Conservation (phyloP, 2,329 filamentous ascomycete species). For the Ceratocystis destructans region DNA sequence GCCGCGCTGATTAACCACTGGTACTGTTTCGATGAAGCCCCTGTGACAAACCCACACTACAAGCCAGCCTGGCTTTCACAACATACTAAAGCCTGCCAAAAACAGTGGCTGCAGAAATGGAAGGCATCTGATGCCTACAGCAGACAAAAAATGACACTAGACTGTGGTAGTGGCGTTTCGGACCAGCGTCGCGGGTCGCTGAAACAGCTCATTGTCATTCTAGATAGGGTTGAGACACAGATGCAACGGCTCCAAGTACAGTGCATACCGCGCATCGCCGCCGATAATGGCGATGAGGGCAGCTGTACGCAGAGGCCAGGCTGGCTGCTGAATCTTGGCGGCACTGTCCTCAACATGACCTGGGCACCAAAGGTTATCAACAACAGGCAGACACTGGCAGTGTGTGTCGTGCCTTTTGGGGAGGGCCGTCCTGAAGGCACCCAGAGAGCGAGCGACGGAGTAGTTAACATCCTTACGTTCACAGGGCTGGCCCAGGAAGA, state of each 20-base stretch:
- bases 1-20: constrained; percentile 24
- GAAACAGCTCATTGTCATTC: constrained; percentile 25
- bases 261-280: neutral
- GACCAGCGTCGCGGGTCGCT: constrained; percentile 24
- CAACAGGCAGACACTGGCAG: constrained; percentile 34
- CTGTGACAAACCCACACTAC: constrained; percentile 12
- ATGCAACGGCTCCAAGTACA: constrained; percentile 23
- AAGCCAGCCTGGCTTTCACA: constrained; percentile 21
- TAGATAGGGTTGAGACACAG: constrained; percentile 24
- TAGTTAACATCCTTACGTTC: constrained; percentile 41
- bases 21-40: constrained; percentile 26
- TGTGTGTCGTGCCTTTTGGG: constrained; percentile 36
- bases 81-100: constrained; percentile 19
- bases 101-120: constrained; percentile 13
- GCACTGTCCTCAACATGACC: constrained; percentile 38
- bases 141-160: constrained; percentile 16
- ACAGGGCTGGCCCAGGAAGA: constrained; percentile 24
- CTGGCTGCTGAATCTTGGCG: constrained; percentile 42
- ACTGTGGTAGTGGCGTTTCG: constrained; percentile 23
- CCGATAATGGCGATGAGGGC: constrained; percentile 18
- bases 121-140: neutral
- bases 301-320: constrained; percentile 27
- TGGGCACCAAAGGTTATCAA: constrained; percentile 35
- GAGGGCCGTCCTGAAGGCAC: constrained; percentile 34
- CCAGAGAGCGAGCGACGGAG: constrained; percentile 32